Evolutionary conservation across 1,284 basidiomycete genomes (phyloP), one percentile per base, ranked within the genome.

Genomic region (Trametes hirsuta): DNA sequence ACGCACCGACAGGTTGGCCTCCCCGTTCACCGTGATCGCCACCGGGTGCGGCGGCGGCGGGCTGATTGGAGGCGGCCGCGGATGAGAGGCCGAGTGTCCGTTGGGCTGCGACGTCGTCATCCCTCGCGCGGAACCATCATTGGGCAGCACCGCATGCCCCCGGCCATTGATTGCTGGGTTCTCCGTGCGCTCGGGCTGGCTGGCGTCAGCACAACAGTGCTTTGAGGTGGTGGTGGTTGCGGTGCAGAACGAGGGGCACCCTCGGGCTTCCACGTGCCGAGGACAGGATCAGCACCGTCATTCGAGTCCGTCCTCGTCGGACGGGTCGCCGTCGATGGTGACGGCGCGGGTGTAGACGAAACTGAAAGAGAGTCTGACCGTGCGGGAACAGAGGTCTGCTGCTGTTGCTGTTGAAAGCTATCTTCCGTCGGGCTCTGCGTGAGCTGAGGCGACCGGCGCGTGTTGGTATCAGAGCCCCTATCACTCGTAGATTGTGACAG

Each of bases 221-320:
- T 54, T 49, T 59, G 64, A 39, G 44, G 18, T 47, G 53, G 47
- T 6, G 60, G 58, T 42, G 44, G 54, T 48, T 55, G 64, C 34
- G 56, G 36, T 30, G 62, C 59, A 35, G 56, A 48, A 14, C 51
- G 61, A 15, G 48, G 64, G 36, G 55, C 34, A 12, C 48, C 53
- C 15, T 61, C 62, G 3, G 61, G 52, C 25, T 65, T 61, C 65
- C 65, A 66, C 37, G 61, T 47, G 36, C 65, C 64, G 10, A 66
- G 55, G n/a, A 67, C 64, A 44, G 66, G 64, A 52, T 68, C 68
- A n/a, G 61, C 62, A 45, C 50, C 22, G 1, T 68, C 64, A 22
- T 48, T 55, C 21, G 44, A 55, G 11, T 42, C 24, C 3, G 52
- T 25, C 12, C 54, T 62, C 35, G 59, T 30, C n/a, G 58, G 39